phyloP scores from a whole-genome alignment of 495 filamentous ascomycete genomes.

The Trichoderma virens region DNA sequence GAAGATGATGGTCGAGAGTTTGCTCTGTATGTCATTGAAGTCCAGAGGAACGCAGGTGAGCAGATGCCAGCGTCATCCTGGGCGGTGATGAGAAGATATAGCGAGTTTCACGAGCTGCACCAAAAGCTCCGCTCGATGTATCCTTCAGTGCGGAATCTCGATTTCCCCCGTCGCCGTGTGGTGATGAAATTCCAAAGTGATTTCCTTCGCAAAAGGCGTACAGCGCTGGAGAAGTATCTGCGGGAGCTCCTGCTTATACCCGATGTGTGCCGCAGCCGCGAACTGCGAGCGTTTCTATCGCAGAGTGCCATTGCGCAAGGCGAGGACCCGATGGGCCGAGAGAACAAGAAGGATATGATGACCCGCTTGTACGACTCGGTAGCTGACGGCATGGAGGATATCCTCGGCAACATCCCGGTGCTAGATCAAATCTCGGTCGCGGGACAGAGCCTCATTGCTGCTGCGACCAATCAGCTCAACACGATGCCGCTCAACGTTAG shows the following conservation, averaged over 20 bases:
- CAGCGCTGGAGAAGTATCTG: constrained; percentile 79
- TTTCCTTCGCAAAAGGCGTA: constrained; percentile 81
- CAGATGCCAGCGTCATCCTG: constrained; percentile 81
- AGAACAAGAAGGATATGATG: constrained; percentile 81
- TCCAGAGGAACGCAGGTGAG: constrained; percentile 80
- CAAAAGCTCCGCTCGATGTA: constrained; percentile 79
- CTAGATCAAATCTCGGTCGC: constrained; percentile 90
- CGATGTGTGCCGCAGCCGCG: constrained; percentile 88
- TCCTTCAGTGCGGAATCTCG: constrained; percentile 75
- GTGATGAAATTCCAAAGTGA: constrained; percentile 95
- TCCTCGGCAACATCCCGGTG: constrained; percentile 87
- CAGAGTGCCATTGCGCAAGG: constrained; percentile 68
- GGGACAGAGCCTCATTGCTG: constrained; percentile 86
- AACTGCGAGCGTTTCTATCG: constrained; percentile 88
- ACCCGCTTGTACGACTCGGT: constrained; percentile 93
- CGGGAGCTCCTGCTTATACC: constrained; percentile 76
- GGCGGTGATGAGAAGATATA: constrained; percentile 77
- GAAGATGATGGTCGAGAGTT: constrained; percentile 92
- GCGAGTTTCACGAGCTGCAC: constrained; percentile 93
- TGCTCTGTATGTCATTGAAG: constrained; percentile 88
- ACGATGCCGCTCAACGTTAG: constrained; percentile 39
- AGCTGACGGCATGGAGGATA: constrained; percentile 96
- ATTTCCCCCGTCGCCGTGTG: constrained; percentile 85
- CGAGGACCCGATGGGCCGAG: constrained; percentile 35
- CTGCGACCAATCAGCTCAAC: constrained; percentile 70